Percentiles rank a stretch among this genome's conserved stretches.
These are phyloP conservation scores for Geotrichum restrictum DNA, from an alignment of 1,139 yeast species.

Conservation along the genomic window DNA sequence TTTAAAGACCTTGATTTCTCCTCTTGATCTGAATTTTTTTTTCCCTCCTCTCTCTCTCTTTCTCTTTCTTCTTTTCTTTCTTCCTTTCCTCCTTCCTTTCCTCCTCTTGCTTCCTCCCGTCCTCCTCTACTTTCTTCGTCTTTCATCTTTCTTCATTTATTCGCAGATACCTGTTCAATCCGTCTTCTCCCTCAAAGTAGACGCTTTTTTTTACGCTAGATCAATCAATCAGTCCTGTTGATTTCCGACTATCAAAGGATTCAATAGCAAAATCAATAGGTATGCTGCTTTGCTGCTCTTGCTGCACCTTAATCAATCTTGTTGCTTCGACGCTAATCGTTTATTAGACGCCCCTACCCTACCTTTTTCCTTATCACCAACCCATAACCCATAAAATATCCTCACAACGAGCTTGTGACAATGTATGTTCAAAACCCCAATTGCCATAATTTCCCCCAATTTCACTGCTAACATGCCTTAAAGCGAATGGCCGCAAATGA, in stretches of 20 bases:
- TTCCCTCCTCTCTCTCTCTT: conserved; percentile 3
- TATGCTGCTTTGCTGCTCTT: conserved; percentile 1
- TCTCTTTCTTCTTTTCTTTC: conserved; percentile 6
- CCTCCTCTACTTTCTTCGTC: neutral
- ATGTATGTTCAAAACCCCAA: conserved; percentile 11
- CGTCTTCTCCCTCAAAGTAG: neutral
- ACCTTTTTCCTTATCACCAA: conserved; percentile 3
- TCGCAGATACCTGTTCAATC: too few species aligned
- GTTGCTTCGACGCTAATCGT: neutral
- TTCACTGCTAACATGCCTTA: neutral
- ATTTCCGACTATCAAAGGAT: neutral
- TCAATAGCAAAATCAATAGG: neutral
- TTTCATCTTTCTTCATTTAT: neutral
- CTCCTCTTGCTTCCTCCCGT: conserved; percentile 1
- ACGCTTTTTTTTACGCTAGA: too few species aligned
- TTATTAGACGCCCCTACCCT: neutral
- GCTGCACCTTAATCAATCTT: neutral
- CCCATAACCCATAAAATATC: neutral
- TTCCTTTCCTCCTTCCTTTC: conserved; percentile 3
- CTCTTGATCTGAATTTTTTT: conserved; percentile 1
- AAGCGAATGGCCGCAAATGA: conserved; percentile 22
- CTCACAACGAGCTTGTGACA: conserved; percentile 5
- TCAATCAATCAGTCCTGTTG: too few species aligned
- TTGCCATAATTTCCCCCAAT: too few species aligned
- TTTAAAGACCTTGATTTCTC: conserved; percentile 4